Conservation (phyloP, 2,329 filamentous ascomycete species). For the Chaetomium strumarium region DNA sequence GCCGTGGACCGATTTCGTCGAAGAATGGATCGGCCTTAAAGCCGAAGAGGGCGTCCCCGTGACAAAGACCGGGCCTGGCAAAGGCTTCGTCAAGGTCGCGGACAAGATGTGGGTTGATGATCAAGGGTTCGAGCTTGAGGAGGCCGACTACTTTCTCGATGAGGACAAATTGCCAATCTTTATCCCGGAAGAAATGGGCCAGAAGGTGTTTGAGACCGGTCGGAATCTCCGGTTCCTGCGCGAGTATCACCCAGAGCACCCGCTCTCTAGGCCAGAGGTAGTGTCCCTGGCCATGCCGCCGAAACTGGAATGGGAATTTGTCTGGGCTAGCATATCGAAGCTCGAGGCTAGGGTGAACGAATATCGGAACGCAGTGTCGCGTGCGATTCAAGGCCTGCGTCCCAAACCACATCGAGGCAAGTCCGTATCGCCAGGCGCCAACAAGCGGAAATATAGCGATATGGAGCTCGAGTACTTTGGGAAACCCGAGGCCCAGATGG, state of each 20-base stretch:
- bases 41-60: conserved; percentile 51
- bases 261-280: conserved; percentile 51
- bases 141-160: conserved; percentile 58
- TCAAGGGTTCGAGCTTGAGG: conserved; percentile 50
- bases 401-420: background rate
- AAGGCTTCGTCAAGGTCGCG: conserved; percentile 57
- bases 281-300: conserved; percentile 47
- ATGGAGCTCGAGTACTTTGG: conserved; percentile 43
- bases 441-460: background rate
- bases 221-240: conserved; percentile 68
- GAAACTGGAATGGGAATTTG: conserved; percentile 60
- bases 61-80: conserved; percentile 43
- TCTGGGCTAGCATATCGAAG: conserved; percentile 61
- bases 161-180: conserved; percentile 64
- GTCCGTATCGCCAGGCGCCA: conserved; percentile 4
- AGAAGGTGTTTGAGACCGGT: conserved; percentile 72
- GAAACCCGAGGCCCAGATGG: conserved; percentile 40
- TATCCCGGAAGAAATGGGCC: conserved; percentile 62
- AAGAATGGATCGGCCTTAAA: conserved; percentile 69
- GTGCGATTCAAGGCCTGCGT: conserved; percentile 26
- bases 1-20: conserved; percentile 39
- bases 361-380: conserved; percentile 42
- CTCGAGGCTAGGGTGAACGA: conserved; percentile 55
- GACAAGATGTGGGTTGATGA: conserved; percentile 52
- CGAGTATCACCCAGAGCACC: conserved; percentile 64